These are phyloP conservation scores for Penicillium italicum DNA, from an alignment of 2,329 filamentous ascomycete species.

Conservation along the genomic window DNA sequence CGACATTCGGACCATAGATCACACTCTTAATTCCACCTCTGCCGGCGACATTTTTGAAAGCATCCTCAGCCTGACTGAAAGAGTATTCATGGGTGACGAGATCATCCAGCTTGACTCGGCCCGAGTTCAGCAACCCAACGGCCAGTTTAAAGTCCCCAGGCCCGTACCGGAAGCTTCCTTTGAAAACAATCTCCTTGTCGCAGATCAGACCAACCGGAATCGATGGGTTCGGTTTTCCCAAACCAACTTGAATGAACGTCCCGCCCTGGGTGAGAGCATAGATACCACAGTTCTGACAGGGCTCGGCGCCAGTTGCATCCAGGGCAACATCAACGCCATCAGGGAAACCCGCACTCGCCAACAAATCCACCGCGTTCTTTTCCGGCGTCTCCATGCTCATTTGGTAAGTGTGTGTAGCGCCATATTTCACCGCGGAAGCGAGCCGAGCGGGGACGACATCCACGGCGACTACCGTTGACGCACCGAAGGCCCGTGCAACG, in stretches of 20 bases:
- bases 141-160: slow-evolving; percentile 79
- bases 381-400: slow-evolving; percentile 59
- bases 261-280: slow-evolving; percentile 65
- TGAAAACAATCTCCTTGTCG: slow-evolving; percentile 77
- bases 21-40: slow-evolving; percentile 56
- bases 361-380: slow-evolving; percentile 67
- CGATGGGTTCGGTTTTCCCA: slow-evolving; percentile 75
- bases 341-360: slow-evolving; percentile 57
- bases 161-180: slow-evolving; percentile 82
- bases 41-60: slow-evolving; percentile 76
- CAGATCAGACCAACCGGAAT: slow-evolving; percentile 69
- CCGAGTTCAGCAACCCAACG: slow-evolving; percentile 63
- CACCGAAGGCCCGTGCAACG: slow-evolving; percentile 75
- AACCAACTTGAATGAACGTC: slow-evolving; percentile 75
- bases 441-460: slow-evolving; percentile 66
- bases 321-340: slow-evolving; percentile 68
- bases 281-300: slow-evolving; percentile 67
- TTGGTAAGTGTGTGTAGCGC: slow-evolving; percentile 51
- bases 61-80: slow-evolving; percentile 75
- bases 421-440: slow-evolving; percentile 67
- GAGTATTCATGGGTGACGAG: slow-evolving; percentile 70
- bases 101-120: slow-evolving; percentile 66
- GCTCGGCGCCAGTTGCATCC: slow-evolving; percentile 71
- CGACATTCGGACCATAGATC: slow-evolving; percentile 33
- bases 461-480: slow-evolving; percentile 70